These are phyloP conservation scores for Torulaspora indica DNA, from an alignment of 805 yeast genomes.

Conservation along the genomic window DNA sequence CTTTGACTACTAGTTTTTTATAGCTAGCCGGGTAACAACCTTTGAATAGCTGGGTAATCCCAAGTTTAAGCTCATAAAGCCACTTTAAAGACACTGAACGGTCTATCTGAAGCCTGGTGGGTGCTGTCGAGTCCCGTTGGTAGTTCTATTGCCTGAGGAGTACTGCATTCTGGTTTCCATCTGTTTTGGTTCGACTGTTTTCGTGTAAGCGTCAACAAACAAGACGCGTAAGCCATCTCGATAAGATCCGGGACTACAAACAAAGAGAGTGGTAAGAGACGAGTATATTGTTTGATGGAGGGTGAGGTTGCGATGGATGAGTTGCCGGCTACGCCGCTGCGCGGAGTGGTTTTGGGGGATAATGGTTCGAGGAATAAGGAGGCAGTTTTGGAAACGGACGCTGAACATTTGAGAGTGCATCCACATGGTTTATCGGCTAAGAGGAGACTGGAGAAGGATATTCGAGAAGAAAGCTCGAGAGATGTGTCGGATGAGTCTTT, in stretches of 20 bases:
- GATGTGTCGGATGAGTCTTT: conserved; percentile 4
- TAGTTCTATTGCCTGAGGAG: background rate
- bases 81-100: background rate
- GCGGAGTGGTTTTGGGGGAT: background rate
- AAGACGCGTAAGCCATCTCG: conserved; percentile 6
- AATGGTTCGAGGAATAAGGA: background rate
- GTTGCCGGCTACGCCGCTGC: conserved; percentile 13
- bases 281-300: too few relatives aligned
- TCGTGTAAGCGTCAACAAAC: conserved; percentile 5
- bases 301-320: background rate
- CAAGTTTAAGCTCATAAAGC: background rate
- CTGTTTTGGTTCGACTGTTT: background rate
- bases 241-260: conserved; percentile 1
- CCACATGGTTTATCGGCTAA: conserved; percentile 21
- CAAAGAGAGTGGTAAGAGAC: background rate
- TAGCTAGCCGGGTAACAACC: conserved; percentile 7
- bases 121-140: background rate
- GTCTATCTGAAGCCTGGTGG: background rate
- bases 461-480: background rate
- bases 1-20: conserved; percentile 4
- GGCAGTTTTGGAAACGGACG: background rate
- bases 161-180: background rate
- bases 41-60: background rate
- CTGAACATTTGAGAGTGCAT: conserved; percentile 13
- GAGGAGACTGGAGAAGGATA: conserved; percentile 6